Conservation (phyloP, 768 basidiomycete species). For the Kwoniella botswanensis region DNA sequence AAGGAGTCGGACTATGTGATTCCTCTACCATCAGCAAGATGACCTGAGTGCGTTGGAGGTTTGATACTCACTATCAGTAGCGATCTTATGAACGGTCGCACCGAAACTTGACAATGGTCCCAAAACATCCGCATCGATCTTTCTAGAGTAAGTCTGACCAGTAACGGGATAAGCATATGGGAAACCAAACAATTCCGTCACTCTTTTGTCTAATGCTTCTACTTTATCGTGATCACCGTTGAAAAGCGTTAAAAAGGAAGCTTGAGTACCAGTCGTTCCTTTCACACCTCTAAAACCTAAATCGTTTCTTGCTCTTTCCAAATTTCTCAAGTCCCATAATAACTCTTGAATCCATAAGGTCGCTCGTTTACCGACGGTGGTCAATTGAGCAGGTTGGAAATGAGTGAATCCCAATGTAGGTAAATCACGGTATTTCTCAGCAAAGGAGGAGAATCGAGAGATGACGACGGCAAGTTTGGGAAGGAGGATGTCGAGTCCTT, state of each 20-base stretch:
- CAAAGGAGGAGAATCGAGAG: constrained; percentile 82
- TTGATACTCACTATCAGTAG: constrained; percentile 78
- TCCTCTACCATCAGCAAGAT: too few species aligned
- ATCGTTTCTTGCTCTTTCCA: constrained; percentile 86
- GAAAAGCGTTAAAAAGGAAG: constrained; percentile 90
- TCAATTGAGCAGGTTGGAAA: constrained; percentile 97
- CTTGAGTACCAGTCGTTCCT: constrained; percentile 99
- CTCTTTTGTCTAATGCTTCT: constrained; percentile 81
- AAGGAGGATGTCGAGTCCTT: constrained; percentile 80
- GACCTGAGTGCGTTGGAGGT: too few species aligned
- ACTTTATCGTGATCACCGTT: constrained; percentile 96
- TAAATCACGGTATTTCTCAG: constrained; percentile 79
- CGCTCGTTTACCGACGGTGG: constrained; percentile 95
- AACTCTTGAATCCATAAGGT: constrained; percentile 98
- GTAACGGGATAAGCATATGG: constrained; percentile 95
- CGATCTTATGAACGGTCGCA: constrained; percentile 96
- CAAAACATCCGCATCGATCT: constrained; percentile 92
- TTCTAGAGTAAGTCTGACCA: constrained; percentile 97
- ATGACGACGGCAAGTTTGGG: constrained; percentile 88
- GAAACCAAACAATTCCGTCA: constrained; percentile 91
- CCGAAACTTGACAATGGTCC: constrained; percentile 84
- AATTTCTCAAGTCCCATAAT: constrained; percentile 92
- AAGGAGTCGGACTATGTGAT: constrained; percentile 69
- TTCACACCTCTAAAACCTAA: constrained; percentile 97
- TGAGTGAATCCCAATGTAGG: constrained; percentile 98